Evolutionary conservation across 192 early-diverging fungal genomes (phyloP), one percentile per base, ranked within the genome.

Genomic region (Rhizophagus prolifer): DNA sequence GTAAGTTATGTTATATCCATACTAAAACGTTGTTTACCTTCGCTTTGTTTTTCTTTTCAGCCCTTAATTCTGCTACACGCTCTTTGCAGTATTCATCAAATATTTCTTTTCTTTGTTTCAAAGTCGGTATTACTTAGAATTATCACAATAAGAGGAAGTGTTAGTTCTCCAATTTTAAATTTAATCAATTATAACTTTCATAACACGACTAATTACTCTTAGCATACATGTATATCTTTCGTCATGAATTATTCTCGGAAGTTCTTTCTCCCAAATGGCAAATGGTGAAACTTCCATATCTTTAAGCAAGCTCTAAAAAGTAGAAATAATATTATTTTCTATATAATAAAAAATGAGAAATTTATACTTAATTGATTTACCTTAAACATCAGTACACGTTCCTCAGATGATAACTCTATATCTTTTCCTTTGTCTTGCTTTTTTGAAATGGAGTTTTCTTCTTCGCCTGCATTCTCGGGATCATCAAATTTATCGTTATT

Each of bases 71-170:
- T 6, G 77, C 81, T 34, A 84, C 88, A 38, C 88, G 81, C 47
- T 85, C 81, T n/a, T 85, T 84, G 82, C 94, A 95, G 73, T 85
- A 95, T 62, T 92, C 82, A 23, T 95, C 93, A 77, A 92, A 95
- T 13, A 90, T 71, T 44, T 80, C 81, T 76, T 91, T 88, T 7
- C 88, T 82, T 28, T 89, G 86, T 78, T 90, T 92, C 72, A 81
- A 79, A 34, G 83, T 73, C 14, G 79, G 78, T 14, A 83, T 80
- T 25, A 87, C 81, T 83, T 72, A 70, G n/a, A 14, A 38, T 68
- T 28, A 79, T 63, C 65, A 38, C 64, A 72, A 72, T 46, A 60
- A 62, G 9, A 50, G 3, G 66, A 58, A 58, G 6, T 38, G n/a
- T 41, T 54, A n/a, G 19, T 75, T 73, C 26, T 60, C 58, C 10